phyloP scores from a whole-genome alignment of 2,329 filamentous ascomycete species.

The Graphium sp. region DNA sequence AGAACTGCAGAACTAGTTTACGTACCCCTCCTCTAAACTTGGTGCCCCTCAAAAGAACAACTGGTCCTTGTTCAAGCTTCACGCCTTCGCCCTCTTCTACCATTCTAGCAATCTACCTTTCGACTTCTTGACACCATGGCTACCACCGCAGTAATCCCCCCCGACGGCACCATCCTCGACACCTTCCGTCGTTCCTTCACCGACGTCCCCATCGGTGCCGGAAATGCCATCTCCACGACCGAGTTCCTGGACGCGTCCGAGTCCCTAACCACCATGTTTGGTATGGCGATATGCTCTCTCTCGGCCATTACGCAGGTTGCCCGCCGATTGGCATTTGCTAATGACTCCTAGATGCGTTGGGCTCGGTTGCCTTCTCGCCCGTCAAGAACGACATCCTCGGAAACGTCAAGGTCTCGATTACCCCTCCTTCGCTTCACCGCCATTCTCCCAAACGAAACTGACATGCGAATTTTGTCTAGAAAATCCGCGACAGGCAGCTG shows the following conservation, averaged over 20 bases:
- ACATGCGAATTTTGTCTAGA: constrained; percentile 31
- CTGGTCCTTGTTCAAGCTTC: no score
- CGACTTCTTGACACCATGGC: constrained; percentile 37
- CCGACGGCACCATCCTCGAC: constrained; percentile 69
- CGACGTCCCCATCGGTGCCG: constrained; percentile 61
- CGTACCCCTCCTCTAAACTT: no score
- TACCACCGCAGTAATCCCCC: constrained; percentile 27
- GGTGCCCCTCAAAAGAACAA: no score
- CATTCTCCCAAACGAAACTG: background rate
- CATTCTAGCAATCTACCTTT: no score
- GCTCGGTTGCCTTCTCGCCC: constrained; percentile 63
- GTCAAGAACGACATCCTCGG: constrained; percentile 85
- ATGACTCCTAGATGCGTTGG: constrained; percentile 44
- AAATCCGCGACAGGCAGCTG: constrained; percentile 71
- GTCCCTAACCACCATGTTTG: constrained; percentile 73
- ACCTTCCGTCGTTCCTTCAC: constrained; percentile 71
- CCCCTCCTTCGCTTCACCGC: background rate
- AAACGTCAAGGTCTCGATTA: constrained; percentile 56
- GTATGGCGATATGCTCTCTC: constrained; percentile 25
- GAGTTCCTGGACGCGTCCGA: constrained; percentile 88
- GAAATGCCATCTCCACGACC: constrained; percentile 63
- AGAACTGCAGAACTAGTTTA: no score
- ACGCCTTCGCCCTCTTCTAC: no score
- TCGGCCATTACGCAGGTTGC: no score
- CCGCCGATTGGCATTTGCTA: no score